phyloP scores from a whole-genome alignment of 192 early-diverging fungal genomes.

The Allomyces macrogynus region DNA sequence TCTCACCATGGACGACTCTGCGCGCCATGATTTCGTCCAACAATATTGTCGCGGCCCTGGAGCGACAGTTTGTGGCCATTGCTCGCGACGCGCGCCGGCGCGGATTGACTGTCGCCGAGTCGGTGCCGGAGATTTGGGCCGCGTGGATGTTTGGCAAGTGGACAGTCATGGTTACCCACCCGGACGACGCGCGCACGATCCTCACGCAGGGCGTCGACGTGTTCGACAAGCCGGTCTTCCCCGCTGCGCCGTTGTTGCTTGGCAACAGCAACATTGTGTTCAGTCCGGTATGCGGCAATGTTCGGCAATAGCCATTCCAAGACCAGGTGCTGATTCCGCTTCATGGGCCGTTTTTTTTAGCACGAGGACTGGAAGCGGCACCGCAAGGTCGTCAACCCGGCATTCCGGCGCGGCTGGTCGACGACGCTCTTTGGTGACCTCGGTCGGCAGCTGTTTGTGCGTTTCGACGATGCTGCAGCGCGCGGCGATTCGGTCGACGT shows the following conservation, averaged over 20 bases:
- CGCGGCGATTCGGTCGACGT: background rate
- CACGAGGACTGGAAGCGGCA: background rate
- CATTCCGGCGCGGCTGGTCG: background rate
- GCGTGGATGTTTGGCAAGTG: constrained; percentile 1
- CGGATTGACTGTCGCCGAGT: background rate
- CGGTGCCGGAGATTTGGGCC: background rate
- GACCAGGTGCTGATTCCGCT: too few relatives aligned
- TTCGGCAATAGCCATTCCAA: too few relatives aligned
- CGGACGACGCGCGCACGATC: background rate
- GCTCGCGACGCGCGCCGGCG: background rate
- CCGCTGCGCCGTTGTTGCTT: too few relatives aligned
- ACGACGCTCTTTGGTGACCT: background rate
- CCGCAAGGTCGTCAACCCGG: background rate
- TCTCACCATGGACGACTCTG: too few relatives aligned
- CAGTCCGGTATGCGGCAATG: too few relatives aligned
- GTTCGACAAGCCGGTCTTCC: background rate
- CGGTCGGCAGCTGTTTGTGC: background rate
- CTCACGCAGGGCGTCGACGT: background rate
- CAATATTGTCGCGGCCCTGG: too few relatives aligned
- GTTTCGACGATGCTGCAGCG: background rate
- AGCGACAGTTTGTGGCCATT: too few relatives aligned
- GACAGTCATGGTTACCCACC: background rate
- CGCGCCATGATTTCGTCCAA: too few relatives aligned
- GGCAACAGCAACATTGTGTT: too few relatives aligned
- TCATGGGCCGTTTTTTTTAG: background rate